Percentiles rank a stretch among this genome's conserved stretches.
These are phyloP conservation scores for Leccinum colubrinum DNA, from an alignment of 1,284 basidiomycete genomes.

Conservation along the genomic window DNA sequence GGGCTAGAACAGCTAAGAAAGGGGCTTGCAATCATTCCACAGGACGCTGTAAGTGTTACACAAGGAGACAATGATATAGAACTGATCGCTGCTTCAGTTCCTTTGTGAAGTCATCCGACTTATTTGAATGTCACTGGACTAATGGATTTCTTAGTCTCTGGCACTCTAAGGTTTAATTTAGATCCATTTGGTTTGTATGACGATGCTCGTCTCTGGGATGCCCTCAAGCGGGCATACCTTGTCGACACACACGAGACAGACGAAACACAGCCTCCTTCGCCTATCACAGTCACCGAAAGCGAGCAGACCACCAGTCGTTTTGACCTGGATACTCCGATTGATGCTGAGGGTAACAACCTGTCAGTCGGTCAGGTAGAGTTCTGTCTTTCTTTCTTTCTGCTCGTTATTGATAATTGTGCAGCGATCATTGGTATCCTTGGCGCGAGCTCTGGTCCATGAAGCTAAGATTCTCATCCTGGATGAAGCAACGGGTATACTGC, in stretches of 20 bases:
- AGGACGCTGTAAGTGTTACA: conserved; percentile 67
- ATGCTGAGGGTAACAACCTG: conserved; percentile 85
- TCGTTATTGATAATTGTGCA: conserved; percentile 36
- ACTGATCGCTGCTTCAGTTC: conserved; percentile 13
- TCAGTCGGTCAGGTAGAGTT: conserved; percentile 55
- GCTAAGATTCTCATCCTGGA: conserved; percentile 77
- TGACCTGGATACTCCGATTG: conserved; percentile 77
- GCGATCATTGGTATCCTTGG: conserved; percentile 79
- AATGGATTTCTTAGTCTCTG: conserved; percentile 51
- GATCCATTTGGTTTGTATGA: conserved; percentile 77
- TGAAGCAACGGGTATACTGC: conserved; percentile 57
- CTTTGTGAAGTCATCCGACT: conserved; percentile 16
- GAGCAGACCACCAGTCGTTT: conserved; percentile 48
- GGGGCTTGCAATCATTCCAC: conserved; percentile 84
- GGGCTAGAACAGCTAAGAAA: conserved; percentile 66
- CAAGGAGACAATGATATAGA: not conserved
- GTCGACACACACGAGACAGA: conserved; percentile 40
- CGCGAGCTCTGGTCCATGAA: conserved; percentile 79
- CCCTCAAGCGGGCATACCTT: conserved; percentile 76
- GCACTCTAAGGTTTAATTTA: conserved; percentile 74
- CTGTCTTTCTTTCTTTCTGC: not conserved
- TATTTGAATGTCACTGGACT: not conserved
- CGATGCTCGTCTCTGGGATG: conserved; percentile 71
- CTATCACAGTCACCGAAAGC: not conserved
- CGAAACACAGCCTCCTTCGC: conserved; percentile 22